Base-by-base conservation (phyloP, 2,329 filamentous ascomycete species). In the Diaporthe humulicola region DNA sequence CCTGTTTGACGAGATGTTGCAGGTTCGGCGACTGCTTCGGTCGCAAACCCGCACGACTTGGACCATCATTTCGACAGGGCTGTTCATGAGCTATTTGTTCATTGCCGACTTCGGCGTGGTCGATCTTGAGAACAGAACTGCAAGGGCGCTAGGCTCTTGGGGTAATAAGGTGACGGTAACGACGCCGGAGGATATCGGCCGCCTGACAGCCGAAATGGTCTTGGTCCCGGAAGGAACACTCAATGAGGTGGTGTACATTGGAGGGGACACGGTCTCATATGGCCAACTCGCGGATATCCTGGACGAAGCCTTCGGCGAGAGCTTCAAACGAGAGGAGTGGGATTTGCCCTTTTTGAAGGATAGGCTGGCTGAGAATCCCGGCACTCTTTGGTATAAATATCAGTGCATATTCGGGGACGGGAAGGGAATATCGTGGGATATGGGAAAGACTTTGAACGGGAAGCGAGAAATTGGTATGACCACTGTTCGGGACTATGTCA, bases 11-110 rank as follows among this genome's bases (percentile, higher is more conserved):
- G 92, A 93, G 85, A 92, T 94, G 83, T 84, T 92, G 0, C 86
- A 87, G 71, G 91, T 93, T 36, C 82, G 92, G 17, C 81, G 83
- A 28, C 71, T 89, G 28, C 82, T 94, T 9, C 82, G 90, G 1
- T 81, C 77, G 0, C 88, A 92, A 79, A 71, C 76, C 0, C 57
- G 71, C 10, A 89, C 88, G 7, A 83, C 85, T 38, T 95, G 93
- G 93, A 85, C 88, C 5, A 88, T 94, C 74, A 85, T 94, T 1
- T 91, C 89, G n/a, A 93, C 91, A 17, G 93, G 93, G 0, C 85
- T 95, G 76, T 95, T 94, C 78, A 93, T 90, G 84, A 92, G 89
- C 77, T 95, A 94, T 78, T 79, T 95, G 25, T 94, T 95, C 78
- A 86, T 91, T 74, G 79, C 83, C 2, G 87, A 81, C 2, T 94